Base-by-base conservation (phyloP, 257 asterid species). In the Leptodermis oblonga region DNA sequence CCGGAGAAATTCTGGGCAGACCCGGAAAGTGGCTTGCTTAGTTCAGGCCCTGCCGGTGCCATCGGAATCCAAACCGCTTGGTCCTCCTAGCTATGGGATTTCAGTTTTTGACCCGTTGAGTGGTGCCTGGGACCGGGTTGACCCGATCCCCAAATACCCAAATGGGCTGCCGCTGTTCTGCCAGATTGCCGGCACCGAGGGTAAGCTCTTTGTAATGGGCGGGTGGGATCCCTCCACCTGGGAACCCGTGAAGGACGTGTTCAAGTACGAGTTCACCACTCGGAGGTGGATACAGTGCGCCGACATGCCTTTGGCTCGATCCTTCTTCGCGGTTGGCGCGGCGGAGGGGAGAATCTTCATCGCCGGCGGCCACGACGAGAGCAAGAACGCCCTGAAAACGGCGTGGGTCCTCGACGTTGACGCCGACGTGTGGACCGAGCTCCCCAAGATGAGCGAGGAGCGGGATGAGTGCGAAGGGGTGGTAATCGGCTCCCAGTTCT, bases 321-420 rank as follows among this genome's bases (percentile, higher is more conserved):
- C 96, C 0, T 92, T 90, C 64, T 92, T 92, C 75, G 96, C 96
- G 0, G 84, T 80, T 67, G 95, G 85, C 1, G 90, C 96, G 6
- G 28, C 25, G 3, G 87, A 73, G 4, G 97, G 97, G 3, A 42
- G 48, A 1, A 86, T 90, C 0, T 14, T 76, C 1, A 81, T 92
- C 7, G 98, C 98, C 10, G 98, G 98, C 4, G 98, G 98, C 0
- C 98, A 92, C 70, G 98, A 92, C 48, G 95, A 80, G 86, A 82
- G 85, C 76, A 92, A 92, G 68, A 92, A 92, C 80, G 98, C 98
- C 0, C 37, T 86, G 84, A 80, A 23, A 0, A 71, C 94, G 9
- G 78, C 90, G 49, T 88, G 93, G 95, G 74, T 67, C 0, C 80
- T 74, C 30, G 89, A 88, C 5, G 20, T 88, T 0, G 65, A 68